These are phyloP conservation scores for Fistulifera pelliculosa DNA, from an alignment of 108 stramenopile species.

Conservation along the genomic window DNA sequence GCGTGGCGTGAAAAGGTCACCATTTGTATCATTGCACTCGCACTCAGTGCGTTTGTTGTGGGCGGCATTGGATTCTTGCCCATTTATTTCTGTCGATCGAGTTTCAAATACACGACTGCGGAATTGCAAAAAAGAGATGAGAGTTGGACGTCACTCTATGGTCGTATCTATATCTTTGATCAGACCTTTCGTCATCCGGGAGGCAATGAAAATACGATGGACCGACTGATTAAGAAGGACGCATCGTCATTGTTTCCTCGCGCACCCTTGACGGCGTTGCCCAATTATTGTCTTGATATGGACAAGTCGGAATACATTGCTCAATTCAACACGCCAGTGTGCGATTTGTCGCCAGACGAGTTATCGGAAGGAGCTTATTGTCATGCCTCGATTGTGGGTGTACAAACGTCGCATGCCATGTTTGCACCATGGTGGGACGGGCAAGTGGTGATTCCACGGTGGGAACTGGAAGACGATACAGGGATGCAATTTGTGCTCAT, in stretches of 20 bases:
- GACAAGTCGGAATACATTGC: constrained; percentile 19
- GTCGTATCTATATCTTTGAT: constrained; percentile 29
- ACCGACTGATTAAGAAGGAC: constrained; percentile 12
- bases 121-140: constrained; percentile 21
- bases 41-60: constrained; percentile 23
- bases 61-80: constrained; percentile 9
- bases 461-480: constrained; percentile 14
- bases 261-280: constrained; percentile 20
- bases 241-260: constrained; percentile 37
- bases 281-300: constrained; percentile 17
- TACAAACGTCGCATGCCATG: constrained; percentile 9
- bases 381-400: constrained; percentile 22
- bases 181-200: constrained; percentile 22
- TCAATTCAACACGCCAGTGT: constrained; percentile 9
- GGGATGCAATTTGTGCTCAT: constrained; percentile 31
- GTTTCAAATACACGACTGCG: neutral
- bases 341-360: constrained; percentile 28
- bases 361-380: constrained; percentile 27
- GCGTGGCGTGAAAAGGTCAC: constrained; percentile 14
- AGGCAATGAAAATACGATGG: constrained; percentile 20
- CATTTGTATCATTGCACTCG: neutral
- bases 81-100: constrained; percentile 4
- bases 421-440: constrained; percentile 10
- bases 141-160: constrained; percentile 38
- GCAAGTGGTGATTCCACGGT: constrained; percentile 16